These are phyloP conservation scores for Pythium aristosporum DNA, from an alignment of 352 stramenopile species.

Conservation along the genomic window DNA sequence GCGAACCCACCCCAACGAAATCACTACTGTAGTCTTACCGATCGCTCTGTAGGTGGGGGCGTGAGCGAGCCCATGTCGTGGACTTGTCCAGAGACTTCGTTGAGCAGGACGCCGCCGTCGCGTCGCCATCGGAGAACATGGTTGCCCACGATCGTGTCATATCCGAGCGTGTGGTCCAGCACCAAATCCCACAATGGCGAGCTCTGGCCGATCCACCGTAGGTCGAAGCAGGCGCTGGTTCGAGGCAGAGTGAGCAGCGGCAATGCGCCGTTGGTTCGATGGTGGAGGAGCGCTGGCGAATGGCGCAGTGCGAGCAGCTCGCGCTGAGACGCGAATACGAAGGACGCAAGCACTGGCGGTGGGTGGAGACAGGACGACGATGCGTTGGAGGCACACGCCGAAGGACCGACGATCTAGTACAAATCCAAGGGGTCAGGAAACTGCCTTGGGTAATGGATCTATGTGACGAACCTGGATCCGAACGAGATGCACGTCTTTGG, in stretches of 20 bases:
- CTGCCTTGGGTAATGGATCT: too few species aligned
- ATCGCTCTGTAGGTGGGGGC: conserved; percentile 24
- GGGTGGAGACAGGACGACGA: background rate
- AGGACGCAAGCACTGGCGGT: conserved; percentile 29
- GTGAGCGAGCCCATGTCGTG: conserved; percentile 71
- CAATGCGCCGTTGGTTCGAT: conserved; percentile 14
- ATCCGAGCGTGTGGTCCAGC: conserved; percentile 58
- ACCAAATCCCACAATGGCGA: conserved; percentile 46
- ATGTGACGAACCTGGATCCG: conserved; percentile 8
- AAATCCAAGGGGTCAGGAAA: too few species aligned
- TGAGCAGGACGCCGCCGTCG: conserved; percentile 63
- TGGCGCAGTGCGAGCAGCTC: conserved; percentile 68
- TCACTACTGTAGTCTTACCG: background rate
- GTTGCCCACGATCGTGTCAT: conserved; percentile 93
- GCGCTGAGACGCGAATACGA: conserved; percentile 67
- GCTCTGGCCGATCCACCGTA: conserved; percentile 35
- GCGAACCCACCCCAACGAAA: background rate
- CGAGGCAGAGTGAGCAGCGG: conserved; percentile 37
- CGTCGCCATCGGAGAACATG: conserved; percentile 75
- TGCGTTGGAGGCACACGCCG: background rate
- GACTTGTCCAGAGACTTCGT: conserved; percentile 50
- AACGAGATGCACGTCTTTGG: conserved; percentile 12
- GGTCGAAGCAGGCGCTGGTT: conserved; percentile 48
- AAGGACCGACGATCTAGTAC: conserved; percentile 1
- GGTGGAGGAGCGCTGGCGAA: conserved; percentile 19